Evolutionary conservation across 129 eudicot species (phyloP), one percentile per base, ranked within the genome.

Genomic region (Ambrosia artemisiifolia): DNA sequence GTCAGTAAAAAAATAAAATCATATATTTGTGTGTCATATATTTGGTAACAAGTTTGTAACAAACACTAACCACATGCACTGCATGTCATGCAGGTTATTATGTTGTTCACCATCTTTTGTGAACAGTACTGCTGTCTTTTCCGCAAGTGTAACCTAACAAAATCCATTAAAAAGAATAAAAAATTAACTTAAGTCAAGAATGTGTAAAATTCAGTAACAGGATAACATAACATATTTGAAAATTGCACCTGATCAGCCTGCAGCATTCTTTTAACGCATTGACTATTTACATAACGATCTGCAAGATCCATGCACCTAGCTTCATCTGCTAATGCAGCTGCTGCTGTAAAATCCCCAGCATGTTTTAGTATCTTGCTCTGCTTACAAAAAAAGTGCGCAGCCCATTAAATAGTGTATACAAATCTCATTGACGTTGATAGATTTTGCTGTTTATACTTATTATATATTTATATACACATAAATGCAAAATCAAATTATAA

Each of bases 231-330:
- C 46, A 56, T 40, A 67, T 32, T 8, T 75, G 20, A 19, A 48
- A 42, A 18, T n/a, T 33, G 51, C 32, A 86, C 97, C 96, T 95
- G 96, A 82, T 95, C 99, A 57, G 99, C 99, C 76, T 95, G 97
- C 77, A 95, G 80, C 99, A 95, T 88, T 55, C 99, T 89, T 75
- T 95, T 95, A 67, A 95, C 97, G 66, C 97, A 95, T 60, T 86
- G 87, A 82, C 99, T 95, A 70, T 95, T 95, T 66, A 91, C 83
- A 59, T 91, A 95, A 65, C 99, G 99, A 78, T 95, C 99, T 34
- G 99, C 97, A 75, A 95, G 97, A 91, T 95, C 99, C 99, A 95
- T 88, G 74, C 96, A 84, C 73, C 99, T 84, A 71, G 97, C 97
- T 78, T 95, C 99, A 81, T 95, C 99, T 66, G 99, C 99, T 80